Base-by-base conservation (phyloP, 2,329 filamentous ascomycete genomes). In the Penicillium sp. region DNA sequence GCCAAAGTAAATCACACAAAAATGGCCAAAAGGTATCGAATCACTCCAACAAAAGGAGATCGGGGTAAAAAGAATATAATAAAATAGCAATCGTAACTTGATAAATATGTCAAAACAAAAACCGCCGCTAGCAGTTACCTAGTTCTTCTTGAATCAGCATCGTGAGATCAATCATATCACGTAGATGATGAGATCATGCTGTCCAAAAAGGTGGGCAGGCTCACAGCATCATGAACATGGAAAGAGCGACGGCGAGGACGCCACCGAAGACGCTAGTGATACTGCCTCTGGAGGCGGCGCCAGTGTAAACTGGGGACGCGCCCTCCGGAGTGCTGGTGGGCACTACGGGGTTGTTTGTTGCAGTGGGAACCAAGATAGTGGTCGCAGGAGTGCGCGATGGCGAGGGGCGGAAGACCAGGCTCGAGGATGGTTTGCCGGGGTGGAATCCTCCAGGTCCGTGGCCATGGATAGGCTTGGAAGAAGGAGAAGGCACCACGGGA, bases 231-330 rank as follows among this genome's bases (percentile, higher is more conserved):
- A 61, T 39, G 44, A 59, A 47, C 34, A 60, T 41, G 27, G 56
- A 45, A 19, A 62, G 35, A 10, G 50, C 56, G 26, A 57, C 39
- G 38, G 55, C 48, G 27, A 62, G 47, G 32, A 59, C 19, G 38
- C 54, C 43, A 39, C 53, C 44, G 18, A 57, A 55, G 35, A 45
- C 40, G 23, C 45, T 39, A 3, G 42, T 32, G 7, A 56, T 36
- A 26, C 26, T 45, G 13, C 46, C 32, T 7, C 44, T 27, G 23
- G 58, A 56, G 6, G 50, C 55, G 23, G 56, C 59, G 26, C 53
- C 59, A 9, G 52, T 63, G 51, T 46, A 62, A 10, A 48, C 53
- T 1, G 61, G 52, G 5, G 61, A 47, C 1, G 48, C 56, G 19
- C 54, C 53, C 26, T 53, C 60, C 6, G 38, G 30, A 23, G 50